phyloP scores from a whole-genome alignment of 2,329 filamentous ascomycete genomes.

The Botrytis fabae region DNA sequence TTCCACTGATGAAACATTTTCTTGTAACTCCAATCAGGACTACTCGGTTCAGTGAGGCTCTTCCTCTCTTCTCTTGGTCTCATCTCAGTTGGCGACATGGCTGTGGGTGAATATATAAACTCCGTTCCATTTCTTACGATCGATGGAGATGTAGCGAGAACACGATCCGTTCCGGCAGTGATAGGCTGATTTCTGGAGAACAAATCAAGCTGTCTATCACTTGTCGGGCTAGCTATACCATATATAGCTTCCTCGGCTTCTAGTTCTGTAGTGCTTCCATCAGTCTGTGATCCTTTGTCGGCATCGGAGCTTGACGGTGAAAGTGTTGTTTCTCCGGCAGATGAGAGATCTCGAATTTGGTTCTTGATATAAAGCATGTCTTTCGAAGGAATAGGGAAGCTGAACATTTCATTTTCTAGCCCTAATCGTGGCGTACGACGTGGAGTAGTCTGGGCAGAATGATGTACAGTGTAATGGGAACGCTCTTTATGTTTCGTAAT shows the following conservation, averaged over 20 bases:
- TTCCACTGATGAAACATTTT: constrained; percentile 26
- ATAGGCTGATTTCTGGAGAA: constrained; percentile 38
- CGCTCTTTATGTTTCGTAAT: constrained; percentile 24
- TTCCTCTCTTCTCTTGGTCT: not conserved
- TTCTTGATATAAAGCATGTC: constrained; percentile 24
- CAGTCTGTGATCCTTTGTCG: constrained; percentile 38
- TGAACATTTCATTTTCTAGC: constrained; percentile 25
- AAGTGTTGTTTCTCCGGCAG: constrained; percentile 36
- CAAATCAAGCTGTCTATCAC: constrained; percentile 31
- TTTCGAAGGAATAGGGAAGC: constrained; percentile 23
- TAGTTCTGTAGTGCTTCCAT: constrained; percentile 37
- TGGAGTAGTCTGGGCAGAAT: constrained; percentile 28
- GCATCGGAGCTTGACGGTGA: constrained; percentile 37
- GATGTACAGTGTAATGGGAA: constrained; percentile 23
- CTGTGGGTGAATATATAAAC: constrained; percentile 19
- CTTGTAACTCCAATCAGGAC: constrained; percentile 31
- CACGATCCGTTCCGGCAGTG: constrained; percentile 34
- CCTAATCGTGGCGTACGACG: constrained; percentile 25
- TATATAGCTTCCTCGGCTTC: constrained; percentile 22
- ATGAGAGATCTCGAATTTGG: constrained; percentile 33
- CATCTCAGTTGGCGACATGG: constrained; percentile 7
- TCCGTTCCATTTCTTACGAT: constrained; percentile 22
- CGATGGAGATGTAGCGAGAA: constrained; percentile 37
- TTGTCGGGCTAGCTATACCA: not conserved
- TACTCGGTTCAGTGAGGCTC: constrained; percentile 26